Base-by-base conservation (phyloP, 2,329 filamentous ascomycete species). In the Elsinoe ampelina region DNA sequence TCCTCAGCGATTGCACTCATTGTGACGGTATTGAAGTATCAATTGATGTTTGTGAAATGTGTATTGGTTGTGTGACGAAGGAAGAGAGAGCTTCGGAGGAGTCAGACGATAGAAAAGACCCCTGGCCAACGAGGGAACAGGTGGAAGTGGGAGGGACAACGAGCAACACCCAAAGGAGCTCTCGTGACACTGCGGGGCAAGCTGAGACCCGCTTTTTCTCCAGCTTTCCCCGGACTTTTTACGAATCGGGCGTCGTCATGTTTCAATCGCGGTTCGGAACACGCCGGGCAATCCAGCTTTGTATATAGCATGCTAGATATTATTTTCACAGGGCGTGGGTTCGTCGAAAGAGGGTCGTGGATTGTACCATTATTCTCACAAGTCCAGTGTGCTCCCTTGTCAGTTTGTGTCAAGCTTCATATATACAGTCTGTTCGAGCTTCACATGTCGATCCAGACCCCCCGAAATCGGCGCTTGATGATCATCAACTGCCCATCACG, bases 1-100 rank as follows among this genome's bases (percentile, higher is more conserved):
- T 73, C 72, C 61, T 72, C 71, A 59, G 66, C 65, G 62, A 75
- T 72, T 72, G 74, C 74, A 76, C 74, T 76, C 74, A 76, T 76
- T 63, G 67, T 73, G 69, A 59, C 67, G 64, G 66, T 65, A 61
- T 63, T 64, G 55, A 52, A 34, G 50, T 30, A 26, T 63, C 56
- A 62, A 61, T 55, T 58, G 60, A 54, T 51, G 19, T 30, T 38
- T 32, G n/a, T 12, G 32, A 39, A 12, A 15, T 45, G 19, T n/a
- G 11, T 17, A 17, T 41, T 48, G 36, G 55, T 52, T 30, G 35
- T 57, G 41, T 22, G 35, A 51, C 34, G 30, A n/a, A 41, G 17
- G 38, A 58, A 36, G 55, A 42, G 55, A 42, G 45, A 42, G 17
- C 32, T 30, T 36, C 19, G 50, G 22, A 15, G 30, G 20, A 56